Evolutionary conservation across 2,329 filamentous ascomycete species (phyloP), one percentile per base, ranked within the genome.

Genomic region (Penicillium freii): DNA sequence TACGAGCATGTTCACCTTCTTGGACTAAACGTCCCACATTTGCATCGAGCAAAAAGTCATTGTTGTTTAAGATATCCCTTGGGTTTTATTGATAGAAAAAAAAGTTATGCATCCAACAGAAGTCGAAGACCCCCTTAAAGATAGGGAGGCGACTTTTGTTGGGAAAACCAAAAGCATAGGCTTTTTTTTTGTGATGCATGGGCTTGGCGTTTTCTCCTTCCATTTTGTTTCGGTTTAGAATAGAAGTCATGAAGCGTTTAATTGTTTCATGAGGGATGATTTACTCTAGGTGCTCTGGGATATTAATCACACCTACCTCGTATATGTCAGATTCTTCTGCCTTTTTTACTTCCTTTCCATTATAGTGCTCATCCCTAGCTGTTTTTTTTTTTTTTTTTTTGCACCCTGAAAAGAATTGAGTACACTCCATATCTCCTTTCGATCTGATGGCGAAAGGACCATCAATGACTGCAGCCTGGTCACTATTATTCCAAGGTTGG

Each of bases 1-100:
- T 74, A 97, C 94, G 21, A 93, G 92, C 78, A 84, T 99, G 56
- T 97, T 99, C 73, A 97, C 92, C 1, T 97, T 97, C 77, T 81
- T 97, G 69, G 92, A 97, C 61, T 91, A 73, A 62, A 61, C 21
- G 39, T 55, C 46, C 46, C 46, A 27, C 29, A 25, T 56, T 59
- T 56, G 27, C 23, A 48, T 52, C 34, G 56, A 50, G 54, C 48
- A 33, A 33, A 52, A 42, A 62, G 23, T 62, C 59, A 57, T 66
- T 62, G 55, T 66, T 58, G 51, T 65, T 67, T 63, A 55, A 65
- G 64, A 64, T 67, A 67, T 66, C 62, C 63, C 62, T 48, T 63
- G 53, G 57, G 59, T 56, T 58, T 51, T 51, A 43, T 58, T 56
- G 51, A 55, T 58, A 62, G 38, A 59, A 48, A 66, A 48, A 66